phyloP scores from a whole-genome alignment of 345 rosid genomes.

The Boechera stricta region DNA sequence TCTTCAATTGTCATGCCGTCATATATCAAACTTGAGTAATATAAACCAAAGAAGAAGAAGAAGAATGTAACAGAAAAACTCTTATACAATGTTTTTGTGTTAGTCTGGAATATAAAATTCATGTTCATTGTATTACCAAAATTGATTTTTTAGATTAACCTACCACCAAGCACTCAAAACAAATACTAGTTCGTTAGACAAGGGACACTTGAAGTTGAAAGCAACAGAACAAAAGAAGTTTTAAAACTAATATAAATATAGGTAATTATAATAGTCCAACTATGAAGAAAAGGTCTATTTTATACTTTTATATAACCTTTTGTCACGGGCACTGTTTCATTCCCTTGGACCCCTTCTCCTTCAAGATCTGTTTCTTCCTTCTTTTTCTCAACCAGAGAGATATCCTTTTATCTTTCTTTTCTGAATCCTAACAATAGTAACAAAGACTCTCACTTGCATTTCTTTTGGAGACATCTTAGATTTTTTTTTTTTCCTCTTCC shows the following conservation, averaged over 20 bases:
- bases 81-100: not conserved
- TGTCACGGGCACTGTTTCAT: slow-evolving; percentile 45
- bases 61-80: not conserved
- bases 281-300: slow-evolving; percentile 38
- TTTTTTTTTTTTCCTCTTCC: not conserved
- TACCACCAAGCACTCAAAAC: slow-evolving; percentile 4
- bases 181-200: slow-evolving; percentile 34
- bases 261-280: not conserved
- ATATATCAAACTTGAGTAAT: slow-evolving; percentile 16
- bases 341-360: slow-evolving; percentile 42
- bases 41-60: slow-evolving; percentile 9
- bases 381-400: slow-evolving; percentile 39
- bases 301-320: slow-evolving; percentile 19
- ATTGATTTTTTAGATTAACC: not conserved
- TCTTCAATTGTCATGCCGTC: slow-evolving; percentile 15
- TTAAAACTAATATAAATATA: too few relatives aligned
- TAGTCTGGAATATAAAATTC: not conserved
- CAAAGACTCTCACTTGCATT: not conserved
- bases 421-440: slow-evolving; percentile 3
- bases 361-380: slow-evolving; percentile 42
- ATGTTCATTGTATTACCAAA: slow-evolving; percentile 8
- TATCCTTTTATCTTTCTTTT: slow-evolving; percentile 26
- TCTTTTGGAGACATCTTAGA: not conserved
- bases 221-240: not conserved
- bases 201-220: slow-evolving; percentile 17